Conservation (phyloP, 2,329 filamentous ascomycete species). For the Harringtonia aguacate region DNA sequence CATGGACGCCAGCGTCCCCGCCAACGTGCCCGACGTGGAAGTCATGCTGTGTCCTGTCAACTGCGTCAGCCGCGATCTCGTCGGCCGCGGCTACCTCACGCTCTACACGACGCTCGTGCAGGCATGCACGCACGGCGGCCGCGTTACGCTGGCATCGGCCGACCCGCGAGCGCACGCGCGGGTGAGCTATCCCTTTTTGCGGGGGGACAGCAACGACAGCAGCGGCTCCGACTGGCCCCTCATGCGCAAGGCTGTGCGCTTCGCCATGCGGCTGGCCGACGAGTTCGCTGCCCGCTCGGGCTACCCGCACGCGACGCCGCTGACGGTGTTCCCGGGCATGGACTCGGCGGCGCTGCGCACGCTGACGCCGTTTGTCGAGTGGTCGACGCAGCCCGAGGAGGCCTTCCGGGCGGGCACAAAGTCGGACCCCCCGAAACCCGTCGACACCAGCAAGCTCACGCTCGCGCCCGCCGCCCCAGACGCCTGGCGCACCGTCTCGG, state of each 20-base stretch:
- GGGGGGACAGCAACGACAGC: no score
- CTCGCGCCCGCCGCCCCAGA: neutral
- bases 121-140: conserved; percentile 18
- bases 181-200: conserved; percentile 20
- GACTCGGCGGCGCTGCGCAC: conserved; percentile 8
- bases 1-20: conserved; percentile 11
- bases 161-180: conserved; percentile 22
- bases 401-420: no score
- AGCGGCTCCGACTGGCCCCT: conserved; percentile 17
- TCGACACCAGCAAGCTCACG: neutral
- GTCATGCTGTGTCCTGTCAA: conserved; percentile 26
- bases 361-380: neutral
- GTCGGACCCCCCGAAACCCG: neutral
- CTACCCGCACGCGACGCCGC: conserved; percentile 16
- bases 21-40: conserved; percentile 20
- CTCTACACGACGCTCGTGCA: conserved; percentile 19
- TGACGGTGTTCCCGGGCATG: conserved; percentile 17
- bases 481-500: conserved; percentile 10
- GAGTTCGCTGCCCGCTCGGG: conserved; percentile 15
- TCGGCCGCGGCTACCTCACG: conserved; percentile 13
- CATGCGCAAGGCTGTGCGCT: conserved; percentile 18
- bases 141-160: conserved; percentile 20
- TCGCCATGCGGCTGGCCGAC: conserved; percentile 19
- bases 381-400: no score
- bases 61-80: conserved; percentile 22